These are phyloP conservation scores for Chloranthus sessilifolius DNA, from an alignment of 164 flowering plant genomes.

Conservation along the genomic window DNA sequence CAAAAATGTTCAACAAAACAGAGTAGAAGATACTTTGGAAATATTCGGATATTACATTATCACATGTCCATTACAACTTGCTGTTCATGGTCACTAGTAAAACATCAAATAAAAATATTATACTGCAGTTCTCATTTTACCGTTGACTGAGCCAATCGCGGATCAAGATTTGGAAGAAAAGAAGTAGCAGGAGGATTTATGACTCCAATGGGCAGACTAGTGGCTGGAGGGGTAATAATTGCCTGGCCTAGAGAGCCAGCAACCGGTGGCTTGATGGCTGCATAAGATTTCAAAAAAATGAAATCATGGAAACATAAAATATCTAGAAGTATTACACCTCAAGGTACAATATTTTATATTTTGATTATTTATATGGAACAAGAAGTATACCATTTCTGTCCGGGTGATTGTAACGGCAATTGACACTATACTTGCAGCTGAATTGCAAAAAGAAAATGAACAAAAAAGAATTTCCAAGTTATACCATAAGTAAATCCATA, in stretches of 20 bases:
- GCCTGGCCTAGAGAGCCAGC: constrained; percentile 44
- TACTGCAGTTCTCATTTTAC: constrained; percentile 35
- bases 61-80: too few species aligned
- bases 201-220: constrained; percentile 43
- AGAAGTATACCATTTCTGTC: constrained; percentile 50
- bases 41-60: too few species aligned
- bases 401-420: constrained; percentile 88
- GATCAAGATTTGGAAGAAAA: constrained; percentile 46
- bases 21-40: too few species aligned
- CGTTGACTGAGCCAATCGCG: constrained; percentile 46
- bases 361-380: too few species aligned
- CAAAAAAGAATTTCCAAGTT: neutral
- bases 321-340: too few species aligned
- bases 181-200: constrained; percentile 47
- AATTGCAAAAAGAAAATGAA: constrained; percentile 2
- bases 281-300: constrained; percentile 13
- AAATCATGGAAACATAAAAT: neutral
- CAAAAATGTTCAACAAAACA: too few species aligned
- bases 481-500: neutral
- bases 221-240: constrained; percentile 40
- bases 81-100: too few species aligned
- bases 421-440: constrained; percentile 93
- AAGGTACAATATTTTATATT: too few species aligned
- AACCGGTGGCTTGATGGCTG: constrained; percentile 39
- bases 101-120: too few species aligned